phyloP scores from a whole-genome alignment of 495 filamentous ascomycete species.

The Hyaloscypha finlandica region DNA sequence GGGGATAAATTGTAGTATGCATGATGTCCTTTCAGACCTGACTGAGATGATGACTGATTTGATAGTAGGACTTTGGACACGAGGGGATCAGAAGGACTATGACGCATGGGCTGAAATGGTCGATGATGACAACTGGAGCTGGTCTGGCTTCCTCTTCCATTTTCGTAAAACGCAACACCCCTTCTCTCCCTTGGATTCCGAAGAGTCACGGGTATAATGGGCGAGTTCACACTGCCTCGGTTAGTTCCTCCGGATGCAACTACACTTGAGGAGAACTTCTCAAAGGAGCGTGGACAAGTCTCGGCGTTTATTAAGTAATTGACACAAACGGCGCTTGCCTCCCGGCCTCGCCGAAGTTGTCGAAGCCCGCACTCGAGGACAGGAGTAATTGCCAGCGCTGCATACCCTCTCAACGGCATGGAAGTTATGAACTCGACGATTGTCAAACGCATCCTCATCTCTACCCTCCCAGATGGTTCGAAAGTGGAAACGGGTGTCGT shows the following conservation, averaged over 20 bases:
- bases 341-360: constrained; percentile 35
- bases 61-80: constrained; percentile 31
- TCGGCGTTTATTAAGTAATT: constrained; percentile 31
- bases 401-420: constrained; percentile 35
- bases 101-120: constrained; percentile 42
- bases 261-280: constrained; percentile 36
- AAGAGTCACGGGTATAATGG: constrained; percentile 44
- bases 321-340: constrained; percentile 35
- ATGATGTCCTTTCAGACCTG: no score
- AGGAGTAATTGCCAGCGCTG: constrained; percentile 38
- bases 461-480: constrained; percentile 16
- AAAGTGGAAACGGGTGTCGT: constrained; percentile 12
- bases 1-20: constrained; percentile 33
- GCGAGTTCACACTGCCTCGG: constrained; percentile 36
- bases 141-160: constrained; percentile 37
- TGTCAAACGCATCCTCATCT: constrained; percentile 33
- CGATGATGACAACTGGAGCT: constrained; percentile 41
- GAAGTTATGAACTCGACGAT: constrained; percentile 36
- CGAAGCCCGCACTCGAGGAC: constrained; percentile 37
- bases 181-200: constrained; percentile 2
- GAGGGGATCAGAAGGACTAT: constrained; percentile 41
- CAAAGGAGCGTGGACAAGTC: constrained; percentile 25
- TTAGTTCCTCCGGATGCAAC: constrained; percentile 26
- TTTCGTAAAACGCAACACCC: constrained; percentile 32
- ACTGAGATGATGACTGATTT: no score